Evolutionary conservation across 129 eudicot genomes (phyloP), one percentile per base, ranked within the genome.

Genomic region (Artemisia argyi): DNA sequence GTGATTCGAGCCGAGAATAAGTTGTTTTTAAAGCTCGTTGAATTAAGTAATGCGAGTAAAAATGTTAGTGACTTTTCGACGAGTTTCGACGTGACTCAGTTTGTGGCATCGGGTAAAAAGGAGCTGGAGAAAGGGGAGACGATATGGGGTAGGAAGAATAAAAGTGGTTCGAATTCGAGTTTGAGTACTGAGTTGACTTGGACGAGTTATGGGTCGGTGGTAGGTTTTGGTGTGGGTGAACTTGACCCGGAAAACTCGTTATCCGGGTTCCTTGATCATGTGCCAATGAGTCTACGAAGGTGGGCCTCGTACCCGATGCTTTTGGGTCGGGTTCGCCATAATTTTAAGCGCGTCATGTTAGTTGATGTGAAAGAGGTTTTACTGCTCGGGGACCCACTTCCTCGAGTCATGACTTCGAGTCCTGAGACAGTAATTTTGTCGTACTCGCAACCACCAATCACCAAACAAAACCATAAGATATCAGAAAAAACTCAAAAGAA

Each of bases 231-330:
- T 18, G 84, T 80, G 47, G 86, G 85, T 46, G 98, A 93, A 81
- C 89, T 93, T 15, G 96, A 89, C 95, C 96, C 95, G 84, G 95
- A 85, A 56, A 79, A 85, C 73, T 76, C 90, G 78, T 58, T 93
- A 68, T 74, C 92, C 69, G 98, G 96, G 78, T 87, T 89, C 56
- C n/a, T 89, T 24, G 92, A 87, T 44, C 92, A 84, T 72, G 92
- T 93, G 24, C 92, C 97, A 0, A 80, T 89, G 78, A 74, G 78
- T 65, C 46, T 93, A 22, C 65, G 98, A 16, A 80, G 97, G 28
- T 93, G 98, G 98, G 96, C 96, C 50, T 83, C 92, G 22, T 89
- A 89, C 81, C 88, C 98, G 14, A 83, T 89, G 90, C 20, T 93
- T 15, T 67, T 93, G 10, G 97, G 98, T 53, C 96, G 98, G n/a